Evolutionary conservation across 768 basidiomycete genomes (phyloP).

Genomic region (Kwoniella botswanensis): DNA sequence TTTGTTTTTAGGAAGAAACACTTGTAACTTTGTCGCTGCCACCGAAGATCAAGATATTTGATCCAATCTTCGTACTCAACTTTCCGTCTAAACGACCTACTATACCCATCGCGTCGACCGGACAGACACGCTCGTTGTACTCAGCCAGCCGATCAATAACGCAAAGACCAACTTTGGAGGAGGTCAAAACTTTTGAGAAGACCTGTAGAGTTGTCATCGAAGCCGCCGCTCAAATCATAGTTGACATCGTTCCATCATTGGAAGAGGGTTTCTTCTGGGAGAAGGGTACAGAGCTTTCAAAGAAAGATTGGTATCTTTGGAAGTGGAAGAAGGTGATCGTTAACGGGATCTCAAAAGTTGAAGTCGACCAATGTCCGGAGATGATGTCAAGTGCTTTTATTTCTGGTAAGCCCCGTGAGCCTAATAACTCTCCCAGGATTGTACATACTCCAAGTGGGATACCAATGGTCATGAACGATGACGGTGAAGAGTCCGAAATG

Average conservation of each 20-base stretch:
- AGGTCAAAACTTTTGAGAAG: background rate
- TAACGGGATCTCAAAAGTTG: background rate
- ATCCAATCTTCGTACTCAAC: background rate
- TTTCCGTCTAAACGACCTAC: background rate
- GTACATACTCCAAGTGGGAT: background rate
- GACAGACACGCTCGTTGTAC: background rate
- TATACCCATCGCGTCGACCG: background rate
- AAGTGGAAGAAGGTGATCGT: background rate
- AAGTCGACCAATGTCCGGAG: background rate
- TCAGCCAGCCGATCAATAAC: no score
- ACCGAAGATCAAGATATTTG: background rate
- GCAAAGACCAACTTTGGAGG: background rate
- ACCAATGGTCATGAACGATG: background rate
- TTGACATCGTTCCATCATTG: background rate
- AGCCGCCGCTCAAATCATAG: background rate
- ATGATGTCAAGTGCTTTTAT: background rate
- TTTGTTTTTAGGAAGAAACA: background rate
- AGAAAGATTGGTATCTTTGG: conserved; percentile 10
- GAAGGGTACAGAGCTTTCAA: conserved; percentile 3
- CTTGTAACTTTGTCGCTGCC: background rate
- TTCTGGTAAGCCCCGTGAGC: background rate
- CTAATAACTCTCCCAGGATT: background rate
- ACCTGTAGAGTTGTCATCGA: background rate
- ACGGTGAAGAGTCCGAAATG: background rate
- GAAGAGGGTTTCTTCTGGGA: background rate